Evolutionary conservation across 73 alveolate genomes (phyloP).

Genomic region (Paramecium tetraurelia): DNA sequence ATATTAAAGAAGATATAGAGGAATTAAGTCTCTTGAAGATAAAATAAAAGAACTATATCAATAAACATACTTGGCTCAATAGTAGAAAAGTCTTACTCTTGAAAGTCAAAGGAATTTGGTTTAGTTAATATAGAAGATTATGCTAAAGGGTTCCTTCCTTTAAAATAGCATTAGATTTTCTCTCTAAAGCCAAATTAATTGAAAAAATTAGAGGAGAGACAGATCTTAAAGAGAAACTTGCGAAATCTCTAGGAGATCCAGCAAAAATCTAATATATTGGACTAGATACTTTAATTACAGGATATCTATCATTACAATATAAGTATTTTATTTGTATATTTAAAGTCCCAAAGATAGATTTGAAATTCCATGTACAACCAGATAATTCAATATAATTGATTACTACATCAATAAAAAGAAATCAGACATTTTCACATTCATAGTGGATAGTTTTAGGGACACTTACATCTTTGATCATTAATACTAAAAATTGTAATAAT

Average conservation of each 20-base stretch:
- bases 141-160: not conserved
- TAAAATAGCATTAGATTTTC: not conserved
- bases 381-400: not conserved
- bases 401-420: not conserved
- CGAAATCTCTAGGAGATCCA: not conserved
- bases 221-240: not conserved
- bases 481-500: not conserved
- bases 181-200: not conserved
- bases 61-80: constrained; percentile 21
- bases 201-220: not conserved
- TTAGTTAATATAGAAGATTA: not conserved
- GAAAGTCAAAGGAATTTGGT: constrained; percentile 21
- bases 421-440: not conserved
- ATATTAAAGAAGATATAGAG: not conserved
- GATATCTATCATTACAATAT: not conserved
- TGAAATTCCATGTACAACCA: not conserved
- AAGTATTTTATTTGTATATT: not conserved
- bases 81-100: not conserved
- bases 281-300: not conserved
- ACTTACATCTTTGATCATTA: not conserved
- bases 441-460: not conserved
- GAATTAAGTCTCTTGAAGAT: not conserved
- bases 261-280: not conserved
- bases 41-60: not conserved
- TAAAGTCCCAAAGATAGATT: not conserved